phyloP scores from a whole-genome alignment of 2,329 filamentous ascomycete species.

The Dryadomyces quercivorus region DNA sequence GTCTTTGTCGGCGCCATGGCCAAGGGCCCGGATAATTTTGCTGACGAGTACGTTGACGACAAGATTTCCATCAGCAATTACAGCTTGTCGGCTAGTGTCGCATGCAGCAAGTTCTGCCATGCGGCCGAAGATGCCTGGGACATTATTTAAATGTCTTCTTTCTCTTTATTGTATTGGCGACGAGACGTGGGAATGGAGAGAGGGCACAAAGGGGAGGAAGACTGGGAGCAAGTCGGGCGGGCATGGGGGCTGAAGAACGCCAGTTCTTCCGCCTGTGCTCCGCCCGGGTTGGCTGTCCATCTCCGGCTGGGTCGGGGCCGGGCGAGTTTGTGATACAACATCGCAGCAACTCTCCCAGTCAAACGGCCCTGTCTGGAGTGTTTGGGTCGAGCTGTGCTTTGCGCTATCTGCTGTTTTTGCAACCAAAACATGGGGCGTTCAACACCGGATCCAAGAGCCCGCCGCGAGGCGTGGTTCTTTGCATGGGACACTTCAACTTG shows the following conservation, averaged over 20 bases:
- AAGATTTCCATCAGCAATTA: constrained; percentile 98
- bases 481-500: constrained; percentile 56
- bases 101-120: constrained; percentile 99
- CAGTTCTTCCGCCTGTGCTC: not conserved
- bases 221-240: not conserved
- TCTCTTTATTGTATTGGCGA: not conserved
- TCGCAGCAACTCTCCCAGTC: constrained; percentile 35
- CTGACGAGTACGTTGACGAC: constrained; percentile 88
- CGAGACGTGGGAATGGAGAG: not conserved
- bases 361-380: constrained; percentile 25
- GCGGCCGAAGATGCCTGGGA: constrained; percentile 94
- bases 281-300: not conserved
- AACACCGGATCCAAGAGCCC: constrained; percentile 58
- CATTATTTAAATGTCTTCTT: constrained; percentile 51
- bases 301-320: constrained; percentile 4
- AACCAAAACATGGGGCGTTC: constrained; percentile 75
- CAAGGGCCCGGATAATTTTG: constrained; percentile 91
- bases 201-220: not conserved
- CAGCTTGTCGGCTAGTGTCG: constrained; percentile 92
- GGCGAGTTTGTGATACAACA: constrained; percentile 56
- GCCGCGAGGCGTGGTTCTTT: constrained; percentile 32
- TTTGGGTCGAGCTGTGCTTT: constrained; percentile 55
- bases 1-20: constrained; percentile 99
- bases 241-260: not conserved
- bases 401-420: constrained; percentile 68